Conservation (phyloP, 2,329 filamentous ascomycete species). For the Colletotrichum plurivorum region DNA sequence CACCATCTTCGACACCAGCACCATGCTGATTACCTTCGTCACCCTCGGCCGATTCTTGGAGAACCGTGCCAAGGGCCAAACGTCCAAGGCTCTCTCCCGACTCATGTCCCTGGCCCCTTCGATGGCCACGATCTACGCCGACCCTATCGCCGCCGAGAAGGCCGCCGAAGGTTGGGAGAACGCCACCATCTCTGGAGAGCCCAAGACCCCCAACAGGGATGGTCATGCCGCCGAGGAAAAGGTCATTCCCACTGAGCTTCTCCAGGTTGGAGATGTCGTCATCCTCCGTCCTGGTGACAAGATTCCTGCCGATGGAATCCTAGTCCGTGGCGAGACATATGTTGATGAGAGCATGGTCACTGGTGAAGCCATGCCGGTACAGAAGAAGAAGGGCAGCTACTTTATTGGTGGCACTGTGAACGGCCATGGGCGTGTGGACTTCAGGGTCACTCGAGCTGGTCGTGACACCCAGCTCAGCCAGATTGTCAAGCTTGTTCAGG, state of each 20-base stretch:
- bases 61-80: slow-evolving; percentile 95
- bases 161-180: slow-evolving; percentile 83
- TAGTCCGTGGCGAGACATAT: slow-evolving; percentile 92
- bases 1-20: slow-evolving; percentile 97
- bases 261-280: slow-evolving; percentile 94
- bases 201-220: slow-evolving; percentile 61
- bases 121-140: slow-evolving; percentile 96
- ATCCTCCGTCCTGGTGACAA: slow-evolving; percentile 96
- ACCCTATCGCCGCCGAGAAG: slow-evolving; percentile 94
- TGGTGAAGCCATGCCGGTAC: slow-evolving; percentile 94
- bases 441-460: slow-evolving; percentile 91
- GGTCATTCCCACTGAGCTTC: slow-evolving; percentile 91
- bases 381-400: slow-evolving; percentile 84
- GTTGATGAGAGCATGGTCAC: slow-evolving; percentile 99
- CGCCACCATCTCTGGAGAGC: slow-evolving; percentile 54
- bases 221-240: slow-evolving; percentile 83
- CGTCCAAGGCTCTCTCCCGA: slow-evolving; percentile 90
- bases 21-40: slow-evolving; percentile 98
- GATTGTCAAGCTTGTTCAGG: slow-evolving; percentile 98
- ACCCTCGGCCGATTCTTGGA: slow-evolving; percentile 92
- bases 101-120: slow-evolving; percentile 97
- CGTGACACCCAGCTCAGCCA: slow-evolving; percentile 97
- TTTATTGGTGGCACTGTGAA: slow-evolving; percentile 97
- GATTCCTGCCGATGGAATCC: slow-evolving; percentile 90
- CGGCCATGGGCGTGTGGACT: slow-evolving; percentile 90